These are phyloP conservation scores for Cryptococcus sp. DNA, from an alignment of 1,284 basidiomycete species.

Conservation along the genomic window DNA sequence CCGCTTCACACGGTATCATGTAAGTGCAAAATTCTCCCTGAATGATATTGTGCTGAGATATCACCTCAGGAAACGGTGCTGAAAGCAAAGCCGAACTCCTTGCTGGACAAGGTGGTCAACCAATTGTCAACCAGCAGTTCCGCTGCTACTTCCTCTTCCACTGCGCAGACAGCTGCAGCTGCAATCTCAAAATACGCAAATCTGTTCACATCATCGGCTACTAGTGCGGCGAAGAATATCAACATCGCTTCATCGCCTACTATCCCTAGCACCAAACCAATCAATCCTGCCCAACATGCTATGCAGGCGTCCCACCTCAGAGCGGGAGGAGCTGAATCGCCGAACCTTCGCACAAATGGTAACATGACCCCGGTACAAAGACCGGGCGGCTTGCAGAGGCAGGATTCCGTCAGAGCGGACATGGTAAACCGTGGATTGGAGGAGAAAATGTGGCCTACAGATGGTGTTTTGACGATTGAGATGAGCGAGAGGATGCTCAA, in stretches of 20 bases:
- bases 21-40: constrained; percentile 54
- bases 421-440: constrained; percentile 54
- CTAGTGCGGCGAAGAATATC: constrained; percentile 4
- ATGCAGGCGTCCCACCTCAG: not conserved
- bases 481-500: constrained; percentile 85
- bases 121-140: constrained; percentile 76
- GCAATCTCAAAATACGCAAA: constrained; percentile 70
- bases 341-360: not conserved
- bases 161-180: constrained; percentile 62
- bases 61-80: constrained; percentile 65
- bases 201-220: constrained; percentile 53
- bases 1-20: constrained; percentile 86
- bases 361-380: constrained; percentile 13
- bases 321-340: constrained; percentile 1
- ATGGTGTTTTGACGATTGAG: constrained; percentile 73
- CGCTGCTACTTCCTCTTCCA: constrained; percentile 60
- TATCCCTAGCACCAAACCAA: constrained; percentile 8
- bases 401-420: constrained; percentile 23
- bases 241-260: constrained; percentile 1
- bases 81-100: constrained; percentile 77
- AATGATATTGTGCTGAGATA: constrained; percentile 6
- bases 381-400: constrained; percentile 12
- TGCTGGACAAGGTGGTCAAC: constrained; percentile 90
- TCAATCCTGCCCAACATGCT: constrained; percentile 9
- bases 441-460: constrained; percentile 72